These are phyloP conservation scores for Cercospora beticola DNA, from an alignment of 2,329 filamentous ascomycete genomes.

Conservation along the genomic window DNA sequence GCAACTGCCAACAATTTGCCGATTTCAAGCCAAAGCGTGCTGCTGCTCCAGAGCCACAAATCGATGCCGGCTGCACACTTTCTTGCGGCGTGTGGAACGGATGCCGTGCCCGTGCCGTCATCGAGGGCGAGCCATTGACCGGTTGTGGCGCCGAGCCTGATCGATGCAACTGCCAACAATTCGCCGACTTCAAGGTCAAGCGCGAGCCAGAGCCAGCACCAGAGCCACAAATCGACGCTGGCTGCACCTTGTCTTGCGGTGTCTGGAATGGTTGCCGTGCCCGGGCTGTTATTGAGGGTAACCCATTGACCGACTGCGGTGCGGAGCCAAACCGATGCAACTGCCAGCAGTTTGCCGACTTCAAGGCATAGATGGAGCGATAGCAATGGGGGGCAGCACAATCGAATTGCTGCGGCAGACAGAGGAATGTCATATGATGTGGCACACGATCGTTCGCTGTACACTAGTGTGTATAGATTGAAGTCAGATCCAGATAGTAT, in stretches of 20 bases:
- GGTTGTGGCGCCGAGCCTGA: background rate
- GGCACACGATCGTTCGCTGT: background rate
- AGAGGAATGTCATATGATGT: background rate
- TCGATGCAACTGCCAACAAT: background rate
- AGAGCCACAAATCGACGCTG: background rate
- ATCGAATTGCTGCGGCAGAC: background rate
- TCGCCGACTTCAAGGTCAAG: background rate
- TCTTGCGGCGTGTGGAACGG: background rate
- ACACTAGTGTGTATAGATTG: background rate
- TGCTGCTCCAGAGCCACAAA: background rate
- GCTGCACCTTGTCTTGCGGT: background rate
- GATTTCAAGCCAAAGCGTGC: background rate
- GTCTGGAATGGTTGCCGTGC: background rate
- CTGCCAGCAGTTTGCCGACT: background rate
- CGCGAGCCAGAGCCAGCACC: background rate
- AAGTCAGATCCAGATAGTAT: background rate
- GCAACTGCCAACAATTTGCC: background rate
- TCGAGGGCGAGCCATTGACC: background rate
- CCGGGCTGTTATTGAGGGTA: background rate
- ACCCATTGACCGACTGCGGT: background rate
- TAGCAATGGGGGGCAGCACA: background rate
- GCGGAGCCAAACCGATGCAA: background rate
- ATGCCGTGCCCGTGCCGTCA: background rate
- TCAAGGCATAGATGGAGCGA: background rate
- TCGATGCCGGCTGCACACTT: background rate